A percentile compares a stretch with the other conserved stretches of the same genome.
phyloP scores from a whole-genome alignment of 768 basidiomycete species.

The Leccinum ochraceum region DNA sequence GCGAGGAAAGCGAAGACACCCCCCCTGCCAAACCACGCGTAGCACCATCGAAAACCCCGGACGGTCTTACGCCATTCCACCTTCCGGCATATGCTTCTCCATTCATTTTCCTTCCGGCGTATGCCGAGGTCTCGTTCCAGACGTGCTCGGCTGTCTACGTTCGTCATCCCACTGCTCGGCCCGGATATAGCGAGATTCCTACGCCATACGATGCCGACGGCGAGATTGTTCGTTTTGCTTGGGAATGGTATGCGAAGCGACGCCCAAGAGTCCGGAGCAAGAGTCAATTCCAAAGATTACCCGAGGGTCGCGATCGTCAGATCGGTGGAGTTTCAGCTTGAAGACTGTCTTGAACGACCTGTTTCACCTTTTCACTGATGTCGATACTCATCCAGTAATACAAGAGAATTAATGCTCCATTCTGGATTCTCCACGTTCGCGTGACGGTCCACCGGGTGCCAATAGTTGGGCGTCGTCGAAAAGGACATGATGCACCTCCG shows the following conservation, averaged over 20 bases:
- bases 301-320: slow-evolving; percentile 56
- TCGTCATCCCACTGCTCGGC: slow-evolving; percentile 95
- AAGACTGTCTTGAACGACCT: not conserved
- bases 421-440: not conserved
- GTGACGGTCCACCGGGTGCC: not conserved
- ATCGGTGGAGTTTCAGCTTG: slow-evolving; percentile 21
- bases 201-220: slow-evolving; percentile 97
- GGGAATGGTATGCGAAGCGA: slow-evolving; percentile 91
- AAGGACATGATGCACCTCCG: not conserved
- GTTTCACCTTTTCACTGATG: not conserved
- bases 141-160: slow-evolving; percentile 93
- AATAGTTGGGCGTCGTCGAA: not conserved
- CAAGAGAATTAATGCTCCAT: not conserved
- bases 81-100: slow-evolving; percentile 88
- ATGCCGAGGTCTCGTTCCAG: slow-evolving; percentile 80
- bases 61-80: slow-evolving; percentile 67
- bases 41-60: slow-evolving; percentile 5
- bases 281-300: slow-evolving; percentile 60
- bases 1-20: not conserved
- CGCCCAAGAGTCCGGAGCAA: slow-evolving; percentile 68
- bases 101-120: slow-evolving; percentile 91
- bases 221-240: slow-evolving; percentile 85
- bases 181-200: slow-evolving; percentile 93
- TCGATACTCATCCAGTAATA: not conserved
- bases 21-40: not conserved